Evolutionary conservation across 1,284 basidiomycete genomes (phyloP), one percentile per base, ranked within the genome.

Genomic region (Coriolopsis trogii): DNA sequence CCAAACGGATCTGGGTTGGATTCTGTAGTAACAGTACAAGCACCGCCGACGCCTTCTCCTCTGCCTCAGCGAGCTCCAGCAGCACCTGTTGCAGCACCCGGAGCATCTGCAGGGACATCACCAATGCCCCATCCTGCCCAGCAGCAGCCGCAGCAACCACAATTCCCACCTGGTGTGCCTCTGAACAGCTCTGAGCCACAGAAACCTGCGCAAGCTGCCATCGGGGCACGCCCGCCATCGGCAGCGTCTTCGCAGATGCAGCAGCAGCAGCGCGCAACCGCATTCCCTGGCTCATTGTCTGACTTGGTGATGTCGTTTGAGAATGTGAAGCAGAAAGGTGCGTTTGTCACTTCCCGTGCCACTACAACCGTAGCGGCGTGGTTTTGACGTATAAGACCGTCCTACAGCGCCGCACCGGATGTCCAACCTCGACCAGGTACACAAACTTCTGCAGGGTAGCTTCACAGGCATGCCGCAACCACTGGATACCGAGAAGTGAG

Each of bases 301-400:
- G 95, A 98, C 68, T 79, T 99, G 46, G 95, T 98, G 36, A 85
- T 90, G 28, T 95, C 93, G 41, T 99, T 98, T 67, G 96, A 98
- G 73, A 90, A 83, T 41, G 94, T 93, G 57, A 99, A 96, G 73
- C 93, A 95, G 74, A 95, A 96, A 70, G 93, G 93, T 93, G 62
- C 56, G 80, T 74, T 29, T 33, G 18, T 25, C 29, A 9, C 33
- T 25, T 26, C 12, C 21, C 20, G 26, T 15, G 7, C 10, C 30
- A 30, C 30, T 31, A 15, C 16, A 31, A 3, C 30, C 30, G 30
- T 12, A 15, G 30, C 10, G 30, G 30, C 30, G 30, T 31, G 30
- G 30, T 16, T 15, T 5, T 12, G 30, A 31, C 16, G 30, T 16
- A 31, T 6, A 16, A 31, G 30, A 6, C 30, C 9, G 30, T 6